Conservation (phyloP, 139 green algal genomes). For the Deuterostichococcus epilithicus region DNA sequence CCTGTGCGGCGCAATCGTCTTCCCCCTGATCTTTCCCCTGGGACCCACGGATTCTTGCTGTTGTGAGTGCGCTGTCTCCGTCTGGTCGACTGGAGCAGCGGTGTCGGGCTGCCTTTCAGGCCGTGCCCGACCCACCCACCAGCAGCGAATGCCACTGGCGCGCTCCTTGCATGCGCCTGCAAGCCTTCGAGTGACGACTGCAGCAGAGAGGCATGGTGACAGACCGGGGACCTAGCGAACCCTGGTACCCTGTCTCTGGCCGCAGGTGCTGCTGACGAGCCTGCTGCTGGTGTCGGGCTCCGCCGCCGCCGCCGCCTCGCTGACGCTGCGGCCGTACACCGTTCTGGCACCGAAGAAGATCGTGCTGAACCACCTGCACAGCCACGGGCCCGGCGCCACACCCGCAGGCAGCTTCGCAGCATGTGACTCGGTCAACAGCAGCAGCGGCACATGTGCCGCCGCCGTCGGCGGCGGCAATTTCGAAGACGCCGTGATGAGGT, state of each 20-base stretch:
- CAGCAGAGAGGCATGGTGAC: too few species aligned
- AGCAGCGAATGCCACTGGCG: too few species aligned
- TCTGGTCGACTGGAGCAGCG: too few species aligned
- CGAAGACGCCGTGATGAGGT: not conserved
- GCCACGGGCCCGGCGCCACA: conserved; percentile 21
- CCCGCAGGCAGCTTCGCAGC: not conserved
- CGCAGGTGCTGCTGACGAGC: conserved; percentile 4
- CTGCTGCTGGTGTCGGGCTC: conserved; percentile 5
- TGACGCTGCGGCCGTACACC: conserved; percentile 12
- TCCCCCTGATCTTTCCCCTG: too few species aligned
- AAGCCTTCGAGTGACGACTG: too few species aligned
- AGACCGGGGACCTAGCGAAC: not conserved
- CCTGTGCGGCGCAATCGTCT: too few species aligned
- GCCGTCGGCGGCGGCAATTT: not conserved
- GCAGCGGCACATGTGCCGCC: not conserved
- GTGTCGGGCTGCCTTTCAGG: too few species aligned
- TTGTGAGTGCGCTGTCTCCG: too few species aligned
- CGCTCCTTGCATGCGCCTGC: too few species aligned
- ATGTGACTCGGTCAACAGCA: not conserved
- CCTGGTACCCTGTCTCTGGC: not conserved
- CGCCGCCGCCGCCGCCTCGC: not conserved
- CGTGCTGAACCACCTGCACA: conserved; percentile 24
- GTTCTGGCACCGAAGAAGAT: conserved; percentile 7
- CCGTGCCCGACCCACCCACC: too few species aligned
- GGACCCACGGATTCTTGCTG: too few species aligned